Base-by-base conservation (phyloP, 352 stramenopile genomes). In the Thalassiosira livingstoniorum region DNA sequence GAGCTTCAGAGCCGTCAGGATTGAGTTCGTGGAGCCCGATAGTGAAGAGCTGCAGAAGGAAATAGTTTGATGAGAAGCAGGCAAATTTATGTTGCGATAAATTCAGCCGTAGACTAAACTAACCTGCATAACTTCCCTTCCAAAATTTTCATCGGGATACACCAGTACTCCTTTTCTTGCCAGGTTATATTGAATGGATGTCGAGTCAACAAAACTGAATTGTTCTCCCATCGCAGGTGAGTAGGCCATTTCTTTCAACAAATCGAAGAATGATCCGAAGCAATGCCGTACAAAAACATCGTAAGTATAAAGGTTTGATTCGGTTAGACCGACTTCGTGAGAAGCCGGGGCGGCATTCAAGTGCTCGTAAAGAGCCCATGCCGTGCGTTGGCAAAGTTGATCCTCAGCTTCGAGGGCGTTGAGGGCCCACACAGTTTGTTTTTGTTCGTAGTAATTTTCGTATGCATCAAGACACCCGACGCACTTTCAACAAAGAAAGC, bases 261-360 rank as follows among this genome's bases (percentile, higher is more conserved):
- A 64, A 42, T 84, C 78, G 42, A 86, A 81, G 66, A 90, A 92
- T 29, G 68, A 83, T 7, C 87, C 87, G 57, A 93, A 92, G 54
- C 86, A 89, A 70, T 94, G 71, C 31, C 85, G n/a, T n/a, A n/a
- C n/a, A n/a, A n/a, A n/a, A n/a, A 91, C 89, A 60, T 94, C 90
- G 63, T 92, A 93, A 2, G 88, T 92, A 25, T 69, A 69, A 0
- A 69, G 39, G 39, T 69, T 69, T 23, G n/a, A n/a, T n/a, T n/a
- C n/a, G n/a, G n/a, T n/a, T n/a, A n/a, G n/a, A n/a, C n/a, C n/a
- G n/a, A n/a, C n/a, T n/a, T n/a, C n/a, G n/a, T n/a, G n/a, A n/a
- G n/a, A n/a, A n/a, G n/a, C n/a, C n/a, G n/a, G n/a, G n/a, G n/a
- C 82, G 63, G 61, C 34, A 39, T 73, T 35, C 11, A 61, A 29